Base-by-base conservation (phyloP, 257 asterid genomes). In the Penstemon barbatus region DNA sequence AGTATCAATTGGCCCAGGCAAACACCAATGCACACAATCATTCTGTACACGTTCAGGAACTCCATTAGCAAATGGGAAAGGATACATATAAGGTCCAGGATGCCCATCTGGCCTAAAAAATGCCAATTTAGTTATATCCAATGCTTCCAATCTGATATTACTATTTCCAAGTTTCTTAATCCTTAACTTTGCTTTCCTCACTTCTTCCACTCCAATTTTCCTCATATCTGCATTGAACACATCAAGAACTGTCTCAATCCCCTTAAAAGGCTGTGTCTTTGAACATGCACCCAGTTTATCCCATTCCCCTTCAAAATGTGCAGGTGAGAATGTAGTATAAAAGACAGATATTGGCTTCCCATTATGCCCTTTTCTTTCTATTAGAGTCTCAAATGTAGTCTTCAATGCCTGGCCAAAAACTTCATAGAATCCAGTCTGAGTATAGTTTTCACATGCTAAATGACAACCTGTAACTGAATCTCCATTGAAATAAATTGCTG, bases 21-120 rank as follows among this genome's bases (percentile, higher is more conserved):
- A 56, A 68, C 98, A 91, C 96, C 98, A 91, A 59, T 91, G 98
- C 57, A 89, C 95, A 44, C 98, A 89, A 53, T 91, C 98, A 44
- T 86, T 87, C 40, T 61, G 91, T 39, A 85, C 87, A 0, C 76
- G 82, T 2, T 82, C 94, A 0, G 69, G 4, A 38, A 84, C 64
- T 8, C 92, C 94, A 33, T 86, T 83, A 0, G 83, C 85, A 52
- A 90, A 90, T 4, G 97, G 97, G 54, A 65, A 71, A 0, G 90
- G 88, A 65, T 80, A 56, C 86, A 83, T 80, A 61, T 89, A 91
- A 3, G 93, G 93, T 3, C 94, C 94, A 1, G 96, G 98, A 56
- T 91, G 96, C 10, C 90, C 96, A 59, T 89, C 98, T 0, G 95
- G 88, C 71, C 96, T 78, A 42, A 87, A 51, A 60, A 82, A 53